Base-by-base conservation (phyloP, 169 alveolate genomes). In the Cystoisospora suis region DNA sequence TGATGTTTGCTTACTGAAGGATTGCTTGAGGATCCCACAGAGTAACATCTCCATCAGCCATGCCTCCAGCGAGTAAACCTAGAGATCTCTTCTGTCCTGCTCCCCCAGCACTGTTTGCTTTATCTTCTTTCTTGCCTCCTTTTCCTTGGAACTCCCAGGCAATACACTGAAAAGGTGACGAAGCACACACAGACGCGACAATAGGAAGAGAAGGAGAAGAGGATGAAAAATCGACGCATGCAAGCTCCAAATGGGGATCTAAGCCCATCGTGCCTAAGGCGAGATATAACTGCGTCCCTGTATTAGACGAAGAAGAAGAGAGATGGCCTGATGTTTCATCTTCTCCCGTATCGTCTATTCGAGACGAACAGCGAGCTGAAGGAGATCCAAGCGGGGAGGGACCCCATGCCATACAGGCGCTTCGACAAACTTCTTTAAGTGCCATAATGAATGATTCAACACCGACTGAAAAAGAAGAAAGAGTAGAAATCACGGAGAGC, bases 211-310 rank as follows among this genome's bases (percentile, higher is more conserved):
- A 61, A 34, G 81, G 15, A 36, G 79, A 23, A 5, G 85, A n/a
- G 32, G 89, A 69, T 2, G 93, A 49, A 23, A 90, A n/a, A 36
- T 90, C 91, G 23, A 90, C 77, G 32, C 42, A 5, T 9, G 85
- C 87, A 17, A 90, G 69, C 61, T 90, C 93, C n/a, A 90, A 83
- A 58, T 56, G 59, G 6, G 93, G 91, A 17, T 90, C 91, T 15
- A 90, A 56, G 45, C 93, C 93, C 90, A 90, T 86, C 1, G 89
- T 59, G 23, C 93, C 93, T 56, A 90, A 40, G 32, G 91, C 93
- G 27, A 90, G 75, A 3, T 32, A 45, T 49, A 75, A 80, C 93
- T 75, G 89, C 42, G 88, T 44, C 75, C 81, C 34, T 44, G 61
- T 3, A 9, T 3, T n/a, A n/a, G n/a, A n/a, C n/a, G n/a, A n/a